phyloP scores from a whole-genome alignment of 352 stramenopile genomes.

The Globisporangium orthogonon region DNA sequence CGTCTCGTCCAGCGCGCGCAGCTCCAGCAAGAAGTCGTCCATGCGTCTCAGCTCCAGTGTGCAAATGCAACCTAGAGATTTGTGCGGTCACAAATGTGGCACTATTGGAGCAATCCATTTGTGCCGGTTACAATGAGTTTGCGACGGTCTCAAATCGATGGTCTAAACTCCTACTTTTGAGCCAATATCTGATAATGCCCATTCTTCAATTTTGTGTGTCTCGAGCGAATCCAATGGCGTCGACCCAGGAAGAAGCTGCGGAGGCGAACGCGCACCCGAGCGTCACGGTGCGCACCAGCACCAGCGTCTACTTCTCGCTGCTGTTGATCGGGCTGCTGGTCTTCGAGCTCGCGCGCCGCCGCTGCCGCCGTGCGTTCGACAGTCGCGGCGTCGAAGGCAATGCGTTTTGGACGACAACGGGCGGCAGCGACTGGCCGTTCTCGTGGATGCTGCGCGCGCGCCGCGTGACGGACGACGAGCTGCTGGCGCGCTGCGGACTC shows the following conservation, averaged over 20 bases:
- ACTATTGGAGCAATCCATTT: no score
- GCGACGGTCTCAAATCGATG: no score
- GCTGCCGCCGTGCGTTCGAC: constrained; percentile 53
- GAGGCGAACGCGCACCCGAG: constrained; percentile 59
- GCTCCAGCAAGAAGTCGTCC: constrained; percentile 72
- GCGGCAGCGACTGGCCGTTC: constrained; percentile 20
- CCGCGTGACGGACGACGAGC: constrained; percentile 47
- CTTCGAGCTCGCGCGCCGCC: constrained; percentile 52
- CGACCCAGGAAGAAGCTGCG: constrained; percentile 41
- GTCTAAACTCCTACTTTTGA: no score
- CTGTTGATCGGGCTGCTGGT: constrained; percentile 39
- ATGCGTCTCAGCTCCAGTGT: constrained; percentile 15
- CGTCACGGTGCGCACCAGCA: constrained; percentile 56
- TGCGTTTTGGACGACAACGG: constrained; percentile 19
- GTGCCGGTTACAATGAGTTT: no score
- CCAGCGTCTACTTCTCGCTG: constrained; percentile 59
- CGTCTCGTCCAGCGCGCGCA: constrained; percentile 74
- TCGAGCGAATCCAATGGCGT: constrained; percentile 13
- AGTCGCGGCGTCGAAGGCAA: constrained; percentile 27
- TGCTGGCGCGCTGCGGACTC: constrained; percentile 63
- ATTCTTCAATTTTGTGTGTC: no score
- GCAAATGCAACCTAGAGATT: no score
- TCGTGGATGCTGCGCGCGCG: constrained; percentile 44
- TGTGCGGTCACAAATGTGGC: no score
- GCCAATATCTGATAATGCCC: no score